Evolutionary conservation across 805 yeast species (phyloP).

Genomic region (Cyberlindnera maritima): DNA sequence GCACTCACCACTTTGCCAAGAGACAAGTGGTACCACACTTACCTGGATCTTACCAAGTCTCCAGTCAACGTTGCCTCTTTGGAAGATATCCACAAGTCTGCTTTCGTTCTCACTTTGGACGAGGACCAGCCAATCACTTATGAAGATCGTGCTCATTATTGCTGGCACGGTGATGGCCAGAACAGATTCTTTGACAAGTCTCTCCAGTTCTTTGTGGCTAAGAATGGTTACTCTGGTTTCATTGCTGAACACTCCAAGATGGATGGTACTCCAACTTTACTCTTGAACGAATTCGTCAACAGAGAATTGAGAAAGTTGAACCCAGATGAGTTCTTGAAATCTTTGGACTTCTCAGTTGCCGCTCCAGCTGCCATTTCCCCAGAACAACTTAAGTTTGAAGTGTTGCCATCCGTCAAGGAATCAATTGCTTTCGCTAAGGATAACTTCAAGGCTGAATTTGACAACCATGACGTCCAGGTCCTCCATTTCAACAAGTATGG

Average conservation of each 20-base stretch:
- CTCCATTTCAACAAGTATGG: conserved; percentile 85
- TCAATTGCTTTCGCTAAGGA: conserved; percentile 55
- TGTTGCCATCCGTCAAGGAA: conserved; percentile 47
- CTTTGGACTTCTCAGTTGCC: conserved; percentile 14
- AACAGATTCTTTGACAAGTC: conserved; percentile 94
- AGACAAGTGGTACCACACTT: conserved; percentile 70
- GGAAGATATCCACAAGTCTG: conserved; percentile 67
- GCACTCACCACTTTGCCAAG: conserved; percentile 80
- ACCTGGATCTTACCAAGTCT: conserved; percentile 52
- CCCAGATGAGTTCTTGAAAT: conserved; percentile 27
- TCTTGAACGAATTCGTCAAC: conserved; percentile 75
- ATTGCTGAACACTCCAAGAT: conserved; percentile 95
- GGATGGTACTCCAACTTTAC: conserved; percentile 97
- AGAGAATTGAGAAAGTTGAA: conserved; percentile 51
- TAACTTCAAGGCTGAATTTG: conserved; percentile 51
- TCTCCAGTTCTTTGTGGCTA: conserved; percentile 74
- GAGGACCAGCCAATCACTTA: conserved; percentile 66
- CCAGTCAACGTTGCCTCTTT: conserved; percentile 63
- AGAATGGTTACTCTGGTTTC: conserved; percentile 88
- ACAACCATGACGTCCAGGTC: conserved; percentile 69
- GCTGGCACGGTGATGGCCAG: conserved; percentile 95
- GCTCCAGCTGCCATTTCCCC: conserved; percentile 8
- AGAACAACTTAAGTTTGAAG: conserved; percentile 50
- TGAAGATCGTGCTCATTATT: conserved; percentile 78
- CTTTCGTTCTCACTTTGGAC: conserved; percentile 82